Conservation (phyloP, 495 filamentous ascomycete species). For the Penicillium manginii region DNA sequence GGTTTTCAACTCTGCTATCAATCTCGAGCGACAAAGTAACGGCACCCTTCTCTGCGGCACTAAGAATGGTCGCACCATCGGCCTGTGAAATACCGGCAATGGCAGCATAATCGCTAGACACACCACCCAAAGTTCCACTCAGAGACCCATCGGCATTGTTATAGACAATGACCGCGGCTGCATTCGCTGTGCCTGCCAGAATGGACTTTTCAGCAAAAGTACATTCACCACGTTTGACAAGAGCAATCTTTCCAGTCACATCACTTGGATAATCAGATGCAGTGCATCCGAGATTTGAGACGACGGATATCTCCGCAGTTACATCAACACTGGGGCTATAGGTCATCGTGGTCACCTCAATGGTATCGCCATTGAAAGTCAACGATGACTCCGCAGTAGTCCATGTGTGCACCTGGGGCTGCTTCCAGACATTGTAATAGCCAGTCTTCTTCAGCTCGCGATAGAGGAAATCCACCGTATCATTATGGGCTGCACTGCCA, state of each 20-base stretch:
- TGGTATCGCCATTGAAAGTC: conserved; percentile 29
- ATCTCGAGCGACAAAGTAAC: conserved; percentile 34
- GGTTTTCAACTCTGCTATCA: conserved; percentile 47
- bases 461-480: conserved; percentile 66
- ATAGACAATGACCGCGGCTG: conserved; percentile 63
- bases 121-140: conserved; percentile 57
- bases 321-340: conserved; percentile 54
- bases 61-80: conserved; percentile 54
- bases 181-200: conserved; percentile 62
- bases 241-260: conserved; percentile 60
- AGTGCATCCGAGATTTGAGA: conserved; percentile 60
- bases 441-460: conserved; percentile 48
- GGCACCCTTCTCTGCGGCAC: conserved; percentile 38
- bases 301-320: conserved; percentile 46
- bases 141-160: conserved; percentile 62
- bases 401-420: conserved; percentile 55
- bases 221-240: conserved; percentile 66
- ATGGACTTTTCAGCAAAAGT: conserved; percentile 63
- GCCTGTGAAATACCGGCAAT: conserved; percentile 56
- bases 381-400: conserved; percentile 34
- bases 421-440: conserved; percentile 65
- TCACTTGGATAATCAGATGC: conserved; percentile 58
- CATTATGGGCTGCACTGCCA: conserved; percentile 62
- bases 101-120: conserved; percentile 52
- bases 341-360: conserved; percentile 37